Evolutionary conservation across 148 eudicot species (phyloP), one percentile per base, ranked within the genome.

Genomic region (Amaranthus palmeri): DNA sequence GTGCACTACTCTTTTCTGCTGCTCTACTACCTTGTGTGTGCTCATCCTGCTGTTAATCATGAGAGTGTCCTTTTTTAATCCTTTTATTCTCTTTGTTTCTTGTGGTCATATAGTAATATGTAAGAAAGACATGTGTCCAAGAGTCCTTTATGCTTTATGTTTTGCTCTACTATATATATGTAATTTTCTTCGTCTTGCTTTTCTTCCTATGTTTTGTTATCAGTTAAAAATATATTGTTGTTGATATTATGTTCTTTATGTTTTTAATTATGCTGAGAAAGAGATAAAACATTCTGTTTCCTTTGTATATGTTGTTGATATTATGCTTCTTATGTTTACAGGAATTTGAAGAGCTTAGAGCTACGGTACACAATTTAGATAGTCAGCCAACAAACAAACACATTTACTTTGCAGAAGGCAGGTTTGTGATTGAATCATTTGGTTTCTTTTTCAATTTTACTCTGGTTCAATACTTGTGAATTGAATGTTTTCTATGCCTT

Each of bases 391-490:
- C 92, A 18, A 83, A 62, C 72, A 79, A 72, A 72, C 98, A 88
- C 69, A 74, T 90, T 46, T 91, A 89, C 74, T 93, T 74, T 83
- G 98, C 95, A 7, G 96, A 90, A 75, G 90, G 90, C 85, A 88
- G 95, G 98, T 93, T 54, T 72, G 80, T 75, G 58, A 46, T 71
- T 70, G n/a, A 58, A 41, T 48, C 15, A 69, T 47, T 9, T 43
- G 76, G 64, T 10, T 64, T 17, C n/a, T 5, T 17, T 64, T 49
- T 45, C 40, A 54, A 10, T 41, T 18, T 45, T 42, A 7, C 40
- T 54, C 15, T 42, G 15, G 12, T 40, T 62, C n/a, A 8, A 50
- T 53, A 18, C 41, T 4, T 53, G 51, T 69, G 50, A 13, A 4
- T 45, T 12, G 67, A 63, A 45, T 43, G 43, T 14, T 11, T 41